phyloP scores from a whole-genome alignment of 331 rosid species.

The Quercus tomentella region DNA sequence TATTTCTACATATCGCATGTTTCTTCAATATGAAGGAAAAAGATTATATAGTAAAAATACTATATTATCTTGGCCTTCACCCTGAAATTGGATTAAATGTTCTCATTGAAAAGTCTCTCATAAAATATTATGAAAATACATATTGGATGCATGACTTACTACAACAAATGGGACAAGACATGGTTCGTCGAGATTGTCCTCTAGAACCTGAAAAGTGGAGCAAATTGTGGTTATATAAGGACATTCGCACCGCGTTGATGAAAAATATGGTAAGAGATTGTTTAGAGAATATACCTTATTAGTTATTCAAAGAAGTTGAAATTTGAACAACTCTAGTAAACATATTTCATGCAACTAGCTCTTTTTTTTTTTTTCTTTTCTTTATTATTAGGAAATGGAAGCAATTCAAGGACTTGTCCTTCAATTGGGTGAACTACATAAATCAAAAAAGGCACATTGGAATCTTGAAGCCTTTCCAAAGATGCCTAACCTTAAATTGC shows the following conservation, averaged over 20 bases:
- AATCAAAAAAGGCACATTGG: too few species aligned
- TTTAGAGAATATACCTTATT: too few species aligned
- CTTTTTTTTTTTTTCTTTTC: too few species aligned
- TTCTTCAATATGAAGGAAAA: background rate
- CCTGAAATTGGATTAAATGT: background rate
- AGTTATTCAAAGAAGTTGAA: too few species aligned
- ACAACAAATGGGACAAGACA: background rate
- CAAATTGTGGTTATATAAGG: background rate
- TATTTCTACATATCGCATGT: background rate
- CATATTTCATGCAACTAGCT: too few species aligned
- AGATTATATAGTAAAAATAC: background rate
- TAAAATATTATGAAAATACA: background rate
- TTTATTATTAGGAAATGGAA: background rate
- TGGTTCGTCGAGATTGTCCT: background rate
- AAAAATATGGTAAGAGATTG: too few species aligned
- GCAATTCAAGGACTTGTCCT: too few species aligned
- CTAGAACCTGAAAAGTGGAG: background rate
- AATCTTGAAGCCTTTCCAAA: too few species aligned
- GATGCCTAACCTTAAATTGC: too few species aligned
- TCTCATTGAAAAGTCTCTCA: background rate
- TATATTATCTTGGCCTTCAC: background rate
- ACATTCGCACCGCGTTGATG: background rate
- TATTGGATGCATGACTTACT: background rate
- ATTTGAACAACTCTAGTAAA: too few species aligned
- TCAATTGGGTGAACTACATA: too few species aligned